Evolutionary conservation across 805 yeast genomes (phyloP), one percentile per base, ranked within the genome.

Genomic region (Ogataea paraovalis): DNA sequence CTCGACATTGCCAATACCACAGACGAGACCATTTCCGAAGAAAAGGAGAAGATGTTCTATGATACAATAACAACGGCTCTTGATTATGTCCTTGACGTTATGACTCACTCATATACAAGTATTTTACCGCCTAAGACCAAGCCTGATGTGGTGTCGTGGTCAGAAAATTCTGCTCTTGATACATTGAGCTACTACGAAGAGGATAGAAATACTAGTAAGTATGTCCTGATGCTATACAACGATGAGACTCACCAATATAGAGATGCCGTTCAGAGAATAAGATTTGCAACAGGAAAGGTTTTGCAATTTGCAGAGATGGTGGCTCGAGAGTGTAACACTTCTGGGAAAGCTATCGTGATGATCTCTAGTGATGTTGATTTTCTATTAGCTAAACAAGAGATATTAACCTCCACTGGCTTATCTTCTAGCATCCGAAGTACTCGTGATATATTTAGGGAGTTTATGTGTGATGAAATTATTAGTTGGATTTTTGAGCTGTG

Each of bases 381-480:
- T 8, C 64, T 88, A 32, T 49, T 78, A 34, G 77, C 72, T 34
- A 71, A 83, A 32, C 85, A 85, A 56, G 67, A 68, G n/a, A 67
- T 74, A 2, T 64, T 88, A 27, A 76, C 79, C 20, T 67, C 80
- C 0, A 82, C 88, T 0, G 90, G 90, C 0, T 68, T 87, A 18
- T 76, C 83, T 2, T 75, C 84, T 1, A 76, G 87, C 42, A 82
- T 89, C 14, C 68, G 88, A 46, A 78, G 82, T 44, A 72, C 79
- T 16, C 69, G 90, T 47, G 96, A 88, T 58, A 68, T 78, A 6
- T 84, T 87, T 59, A 70, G 94, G 44, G 96, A 89, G 59, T 91
- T 85, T 48, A 82, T 86, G 87, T 82, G 85, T 54, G 82, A 78
- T 38, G 89, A 83, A 51, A 79, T 88, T 18, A 61, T 86, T 6